Base-by-base conservation (phyloP, 352 stramenopile genomes). In the Phytophthora chlamydospora region DNA sequence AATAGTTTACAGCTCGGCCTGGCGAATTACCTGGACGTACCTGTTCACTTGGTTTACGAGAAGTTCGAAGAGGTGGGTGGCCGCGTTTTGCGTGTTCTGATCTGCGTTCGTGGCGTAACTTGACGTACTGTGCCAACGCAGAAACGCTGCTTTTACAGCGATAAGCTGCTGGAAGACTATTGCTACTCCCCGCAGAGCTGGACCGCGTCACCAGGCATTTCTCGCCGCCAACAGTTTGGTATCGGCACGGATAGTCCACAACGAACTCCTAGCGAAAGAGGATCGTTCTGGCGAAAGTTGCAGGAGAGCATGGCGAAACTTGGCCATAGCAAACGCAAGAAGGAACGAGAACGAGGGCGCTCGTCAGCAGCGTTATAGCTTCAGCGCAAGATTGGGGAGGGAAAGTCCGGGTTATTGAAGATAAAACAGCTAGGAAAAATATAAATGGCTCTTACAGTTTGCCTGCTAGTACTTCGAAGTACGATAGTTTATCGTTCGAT, bases 111-210 rank as follows among this genome's bases (percentile, higher is more conserved):
- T 52, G 17, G 21, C 12, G n/a, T 49, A 51, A 21, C n/a, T 0
- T 47, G 32, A 44, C 46, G 62, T 12, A 59, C 17, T 55, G 17
- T 5, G 32, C 42, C 16, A 21, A 44, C 35, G 11, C 51, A 95
- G 86, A 93, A 91, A 89, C 83, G 86, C 16, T 65, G 60, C 12
- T 75, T 73, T 36, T 95, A 93, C 71, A 89, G 82, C 33, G 85
- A 95, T 68, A 93, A 93, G 41, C 49, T 95, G 7, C 51, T 91
- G 14, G 85, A 93, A 58, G 75, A 95, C 41, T 88, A 91, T 24
- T 93, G 85, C 51, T 92, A 89, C 44, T 93, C 85, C 0, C 87
- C 87, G 2, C 81, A 93, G 42, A 95, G 87, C 58, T 95, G 87
- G 87, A 89, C 87, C 2, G 83, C 84, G 12, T 91, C 85, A 7